These are phyloP conservation scores for Chlamydomonas reinhardtii DNA, from an alignment of 163 green algal species.

Conservation along the genomic window DNA sequence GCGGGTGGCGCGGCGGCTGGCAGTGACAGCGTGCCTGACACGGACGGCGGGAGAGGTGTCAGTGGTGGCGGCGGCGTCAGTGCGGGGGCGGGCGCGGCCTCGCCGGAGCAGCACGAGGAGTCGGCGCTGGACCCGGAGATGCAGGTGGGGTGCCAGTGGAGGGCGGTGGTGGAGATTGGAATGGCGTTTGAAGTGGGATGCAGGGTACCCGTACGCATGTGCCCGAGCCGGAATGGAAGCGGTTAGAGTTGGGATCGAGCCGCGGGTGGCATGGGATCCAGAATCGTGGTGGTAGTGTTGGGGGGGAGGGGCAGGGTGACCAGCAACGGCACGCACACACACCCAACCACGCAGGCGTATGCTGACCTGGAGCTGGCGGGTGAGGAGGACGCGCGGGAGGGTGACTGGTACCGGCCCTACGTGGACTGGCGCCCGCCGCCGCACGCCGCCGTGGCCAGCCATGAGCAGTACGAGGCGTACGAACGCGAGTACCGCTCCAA, in stretches of 20 bases:
- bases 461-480: slow-evolving; percentile 30
- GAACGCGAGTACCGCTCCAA: slow-evolving; percentile 29
- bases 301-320: too few relatives aligned
- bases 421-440: slow-evolving; percentile 34
- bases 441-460: slow-evolving; percentile 7
- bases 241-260: too few relatives aligned
- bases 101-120: background rate
- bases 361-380: slow-evolving; percentile 24
- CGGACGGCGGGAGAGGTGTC: background rate
- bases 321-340: too few relatives aligned
- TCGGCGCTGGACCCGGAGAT: slow-evolving; percentile 7
- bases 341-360: background rate
- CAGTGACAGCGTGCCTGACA: slow-evolving; percentile 16
- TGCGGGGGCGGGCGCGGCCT: background rate
- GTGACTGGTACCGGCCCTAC: slow-evolving; percentile 17
- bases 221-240: too few relatives aligned
- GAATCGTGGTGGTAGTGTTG: too few relatives aligned
- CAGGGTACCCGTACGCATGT: too few relatives aligned
- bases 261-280: too few relatives aligned
- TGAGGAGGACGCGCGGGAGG: slow-evolving; percentile 18
- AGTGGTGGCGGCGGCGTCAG: background rate
- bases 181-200: too few relatives aligned
- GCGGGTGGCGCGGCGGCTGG: too few relatives aligned
- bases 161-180: too few relatives aligned
- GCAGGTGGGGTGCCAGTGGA: background rate